Evolutionary conservation across 108 stramenopile species (phyloP), one percentile per base, ranked within the genome.

Genomic region (Nitzschia sp.): DNA sequence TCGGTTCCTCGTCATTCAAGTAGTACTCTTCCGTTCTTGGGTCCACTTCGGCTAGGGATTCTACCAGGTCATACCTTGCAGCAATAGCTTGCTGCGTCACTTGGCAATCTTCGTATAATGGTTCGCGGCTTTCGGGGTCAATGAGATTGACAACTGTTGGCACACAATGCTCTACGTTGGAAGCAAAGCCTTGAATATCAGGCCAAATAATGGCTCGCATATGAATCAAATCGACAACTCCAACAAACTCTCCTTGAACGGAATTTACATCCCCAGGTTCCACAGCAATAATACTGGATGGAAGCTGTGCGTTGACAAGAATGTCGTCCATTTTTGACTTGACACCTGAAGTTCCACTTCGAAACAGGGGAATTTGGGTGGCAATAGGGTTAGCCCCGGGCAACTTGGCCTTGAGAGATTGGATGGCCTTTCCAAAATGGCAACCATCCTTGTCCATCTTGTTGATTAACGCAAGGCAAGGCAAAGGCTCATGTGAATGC

Each of bases 361-460:
- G 73, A 63, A 90, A 89, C 15, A 92, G 64, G 9, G 91, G 90
- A 41, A 92, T 59, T 60, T 92, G 90, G 34, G 83, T 83, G 1
- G 88, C 62, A 17, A 92, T 66, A 7, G 94, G 89, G 69, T 82
- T 82, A 44, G 86, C 87, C 3, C 88, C 84, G 15, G 71, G 79
- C 10, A 99, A 72, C 66, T 96, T 93, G 3, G 80, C 69, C 51
- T 75, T 65, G 15, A 99, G 57, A 3, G 92, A 84, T 26, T 80
- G 65, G 1, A 97, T 71, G 12, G 95, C 96, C 46, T 67, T 73
- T 10, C 84, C 79, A 76, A 96, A 96, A 70, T 94, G 70, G 5
- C 95, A 89, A 20, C 99, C 98, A 41, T 94, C 91, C 60, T 97
- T 88, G 67, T 99, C 99, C 97, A 99, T 96, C 72, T 99, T 99